phyloP scores from a whole-genome alignment of 768 basidiomycete genomes.

The Cytidiella melzeri region DNA sequence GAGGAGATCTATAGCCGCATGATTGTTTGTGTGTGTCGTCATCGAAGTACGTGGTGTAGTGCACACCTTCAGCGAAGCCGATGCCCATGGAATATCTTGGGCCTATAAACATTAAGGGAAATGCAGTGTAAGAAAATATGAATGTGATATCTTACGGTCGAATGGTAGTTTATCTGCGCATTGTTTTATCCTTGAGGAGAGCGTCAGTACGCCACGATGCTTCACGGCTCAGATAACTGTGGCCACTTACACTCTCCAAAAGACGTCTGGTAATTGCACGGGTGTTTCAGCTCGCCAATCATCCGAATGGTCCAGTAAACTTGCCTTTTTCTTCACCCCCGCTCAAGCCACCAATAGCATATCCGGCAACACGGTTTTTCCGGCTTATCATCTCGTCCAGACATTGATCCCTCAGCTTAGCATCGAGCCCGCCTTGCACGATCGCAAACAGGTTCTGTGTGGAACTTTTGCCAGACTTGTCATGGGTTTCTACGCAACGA shows the following conservation, averaged over 20 bases:
- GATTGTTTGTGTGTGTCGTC: background rate
- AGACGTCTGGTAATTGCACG: constrained; percentile 49
- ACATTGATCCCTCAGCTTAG: constrained; percentile 64
- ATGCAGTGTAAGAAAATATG: background rate
- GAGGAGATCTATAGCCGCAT: constrained; percentile 60
- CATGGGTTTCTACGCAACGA: constrained; percentile 74
- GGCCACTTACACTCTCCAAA: constrained; percentile 71
- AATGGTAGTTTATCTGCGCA: constrained; percentile 74
- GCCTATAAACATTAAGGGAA: constrained; percentile 34
- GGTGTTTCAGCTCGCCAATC: no score
- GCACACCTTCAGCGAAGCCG: constrained; percentile 81
- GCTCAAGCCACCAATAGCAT: constrained; percentile 85
- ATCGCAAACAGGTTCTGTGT: constrained; percentile 88
- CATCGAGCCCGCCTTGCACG: constrained; percentile 82
- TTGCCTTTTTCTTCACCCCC: constrained; percentile 89
- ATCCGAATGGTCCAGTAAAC: constrained; percentile 1
- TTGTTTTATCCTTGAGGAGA: constrained; percentile 60
- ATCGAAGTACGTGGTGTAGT: background rate
- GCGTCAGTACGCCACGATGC: background rate
- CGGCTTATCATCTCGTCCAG: constrained; percentile 77
- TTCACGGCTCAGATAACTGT: background rate
- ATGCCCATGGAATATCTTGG: constrained; percentile 92
- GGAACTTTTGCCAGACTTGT: constrained; percentile 54
- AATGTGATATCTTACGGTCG: constrained; percentile 51
- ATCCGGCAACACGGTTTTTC: constrained; percentile 74